Conservation (phyloP, 2,329 filamentous ascomycete species). For the Cytospora piceae region DNA sequence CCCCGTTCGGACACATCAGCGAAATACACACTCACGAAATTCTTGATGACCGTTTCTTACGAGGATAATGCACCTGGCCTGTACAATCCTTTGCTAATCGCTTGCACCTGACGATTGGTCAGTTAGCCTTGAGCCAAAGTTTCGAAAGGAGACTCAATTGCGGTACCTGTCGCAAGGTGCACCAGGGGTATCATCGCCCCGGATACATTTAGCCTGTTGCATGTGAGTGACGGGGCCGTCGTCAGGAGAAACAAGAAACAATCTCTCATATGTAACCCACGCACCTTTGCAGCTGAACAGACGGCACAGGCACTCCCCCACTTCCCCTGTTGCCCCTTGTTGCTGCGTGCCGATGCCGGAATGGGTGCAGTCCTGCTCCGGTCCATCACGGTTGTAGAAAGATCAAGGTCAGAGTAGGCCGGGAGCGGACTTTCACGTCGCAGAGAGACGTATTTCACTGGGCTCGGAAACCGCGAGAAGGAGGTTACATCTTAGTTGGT, state of each 20-base stretch:
- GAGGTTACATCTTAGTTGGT: background rate
- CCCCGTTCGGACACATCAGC: no score
- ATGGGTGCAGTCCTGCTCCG: conserved; percentile 7
- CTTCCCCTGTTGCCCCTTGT: conserved; percentile 20
- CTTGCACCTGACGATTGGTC: conserved; percentile 45
- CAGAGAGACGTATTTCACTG: background rate
- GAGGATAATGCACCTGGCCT: conserved; percentile 51
- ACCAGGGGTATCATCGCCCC: conserved; percentile 3
- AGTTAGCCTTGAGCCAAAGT: background rate
- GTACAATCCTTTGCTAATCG: conserved; percentile 53
- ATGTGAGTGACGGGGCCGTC: conserved; percentile 1
- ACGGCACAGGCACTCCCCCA: conserved; percentile 30
- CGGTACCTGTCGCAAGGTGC: conserved; percentile 39
- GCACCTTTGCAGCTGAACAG: conserved; percentile 29
- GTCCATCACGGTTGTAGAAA: conserved; percentile 3
- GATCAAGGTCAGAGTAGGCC: background rate
- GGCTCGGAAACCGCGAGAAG: background rate
- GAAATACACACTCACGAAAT: conserved; percentile 49
- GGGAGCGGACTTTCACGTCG: background rate
- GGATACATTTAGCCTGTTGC: conserved; percentile 27
- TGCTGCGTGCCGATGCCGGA: conserved; percentile 19
- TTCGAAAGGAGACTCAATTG: background rate
- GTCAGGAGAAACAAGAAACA: background rate
- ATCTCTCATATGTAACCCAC: no score
- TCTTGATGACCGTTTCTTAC: conserved; percentile 55